Percentiles rank a stretch among this genome's conserved stretches.
These are phyloP conservation scores for Musa schizocarpa DNA, from an alignment of 176 grass and related monocot species.

Conservation along the genomic window DNA sequence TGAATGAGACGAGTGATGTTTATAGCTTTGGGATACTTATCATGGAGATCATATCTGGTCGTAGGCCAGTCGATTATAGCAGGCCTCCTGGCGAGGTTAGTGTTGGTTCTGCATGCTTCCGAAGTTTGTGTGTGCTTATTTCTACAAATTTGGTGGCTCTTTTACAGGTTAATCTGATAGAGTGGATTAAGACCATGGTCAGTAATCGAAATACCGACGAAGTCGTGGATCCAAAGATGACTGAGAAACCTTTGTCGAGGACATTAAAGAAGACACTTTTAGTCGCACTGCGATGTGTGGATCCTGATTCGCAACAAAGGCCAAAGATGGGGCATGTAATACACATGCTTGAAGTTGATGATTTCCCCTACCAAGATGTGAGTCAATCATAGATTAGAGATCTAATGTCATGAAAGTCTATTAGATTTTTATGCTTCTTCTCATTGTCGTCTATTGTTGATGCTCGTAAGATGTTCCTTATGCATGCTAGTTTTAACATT, in stretches of 20 bases:
- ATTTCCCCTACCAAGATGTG: conserved; percentile 98
- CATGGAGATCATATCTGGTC: conserved; percentile 92
- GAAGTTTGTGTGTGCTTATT: not conserved
- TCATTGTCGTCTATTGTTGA: not conserved
- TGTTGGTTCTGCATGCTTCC: conserved; percentile 9
- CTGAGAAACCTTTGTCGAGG: conserved; percentile 73
- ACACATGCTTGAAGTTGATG: conserved; percentile 98
- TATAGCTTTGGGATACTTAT: conserved; percentile 98
- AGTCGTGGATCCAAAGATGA: conserved; percentile 94
- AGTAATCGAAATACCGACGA: conserved; percentile 90
- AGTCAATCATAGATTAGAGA: conserved; percentile 7
- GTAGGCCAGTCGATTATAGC: conserved; percentile 85
- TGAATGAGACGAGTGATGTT: conserved; percentile 93
- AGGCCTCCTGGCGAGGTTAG: conserved; percentile 81
- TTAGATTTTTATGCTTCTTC: not conserved
- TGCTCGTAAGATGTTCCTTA: not conserved
- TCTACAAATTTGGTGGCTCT: not conserved
- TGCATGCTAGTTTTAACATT: too few relatives aligned
- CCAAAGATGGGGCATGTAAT: conserved; percentile 94
- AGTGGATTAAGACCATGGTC: conserved; percentile 93
- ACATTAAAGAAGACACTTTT: conserved; percentile 80
- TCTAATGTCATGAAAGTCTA: not conserved
- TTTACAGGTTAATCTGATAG: conserved; percentile 93
- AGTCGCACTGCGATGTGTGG: conserved; percentile 82
- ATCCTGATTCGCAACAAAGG: conserved; percentile 92